Percentiles rank a stretch among this genome's conserved stretches.
phyloP scores from a whole-genome alignment of 345 rosid genomes.

The Melaleuca quinquenervia region DNA sequence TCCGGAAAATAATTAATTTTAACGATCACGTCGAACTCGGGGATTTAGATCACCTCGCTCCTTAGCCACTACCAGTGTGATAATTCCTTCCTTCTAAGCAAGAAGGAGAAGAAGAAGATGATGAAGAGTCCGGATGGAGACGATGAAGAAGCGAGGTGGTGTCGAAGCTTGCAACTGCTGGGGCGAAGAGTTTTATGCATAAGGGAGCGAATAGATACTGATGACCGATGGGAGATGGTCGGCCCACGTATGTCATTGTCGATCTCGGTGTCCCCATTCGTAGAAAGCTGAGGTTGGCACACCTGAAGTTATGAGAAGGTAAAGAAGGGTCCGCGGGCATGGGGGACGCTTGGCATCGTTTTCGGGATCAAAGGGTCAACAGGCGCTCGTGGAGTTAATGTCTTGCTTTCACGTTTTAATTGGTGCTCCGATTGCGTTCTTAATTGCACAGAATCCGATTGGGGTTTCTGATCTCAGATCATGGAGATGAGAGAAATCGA shows the following conservation, averaged over 20 bases:
- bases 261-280: not conserved
- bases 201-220: not conserved
- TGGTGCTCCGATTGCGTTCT: not conserved
- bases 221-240: not conserved
- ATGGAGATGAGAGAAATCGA: no score
- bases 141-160: not conserved
- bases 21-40: not conserved
- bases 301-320: not conserved
- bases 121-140: not conserved
- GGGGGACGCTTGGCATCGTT: not conserved
- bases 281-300: not conserved
- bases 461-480: no score
- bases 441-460: not conserved
- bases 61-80: no score
- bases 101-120: no score
- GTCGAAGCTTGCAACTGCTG: not conserved
- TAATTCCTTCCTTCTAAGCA: no score
- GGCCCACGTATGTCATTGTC: not conserved
- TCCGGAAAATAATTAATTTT: not conserved
- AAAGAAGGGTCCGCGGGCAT: not conserved
- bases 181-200: not conserved
- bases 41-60: no score
- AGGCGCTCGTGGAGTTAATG: not conserved
- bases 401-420: not conserved
- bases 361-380: not conserved